Base-by-base conservation (phyloP, 78 protist genomes). In the Isochrysis galbana region DNA sequence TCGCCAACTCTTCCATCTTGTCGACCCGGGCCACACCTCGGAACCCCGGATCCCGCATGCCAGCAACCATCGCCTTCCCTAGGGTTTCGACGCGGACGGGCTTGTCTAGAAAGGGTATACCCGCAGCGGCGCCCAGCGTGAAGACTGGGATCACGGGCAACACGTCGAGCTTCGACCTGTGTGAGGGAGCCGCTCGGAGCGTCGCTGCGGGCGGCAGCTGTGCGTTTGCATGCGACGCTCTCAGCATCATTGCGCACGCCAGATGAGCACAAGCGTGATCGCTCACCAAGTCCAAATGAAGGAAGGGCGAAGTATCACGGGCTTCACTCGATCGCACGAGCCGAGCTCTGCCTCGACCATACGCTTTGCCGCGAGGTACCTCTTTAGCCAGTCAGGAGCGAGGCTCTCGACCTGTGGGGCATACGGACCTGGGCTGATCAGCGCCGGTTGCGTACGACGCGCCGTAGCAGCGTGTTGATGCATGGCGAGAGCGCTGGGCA, bases 81-180 rank as follows among this genome's bases (percentile, higher is more conserved):
- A 80, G 42, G 11, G 36, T 17, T 54, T 80, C 88, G 39, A 80
- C 88, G 2, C 88, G 51, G 39, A 80, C 88, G 26, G 88, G 39
- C 55, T 44, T 80, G 55, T 80, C 88, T 23, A 80, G 55, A 23
- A 80, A 80, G 3, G 88, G 88, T 4, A 80, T 54, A 36, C 88
- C 88, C 29, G 44, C 1, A 5, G 54, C 47, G 21, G 26, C 4
- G 26, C 41, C 55, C 32, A 80, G 26, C 41, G 39, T 80, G 88
- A 80, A 80, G 88, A 80, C 10, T 5, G 88, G 88, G 41, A 80
- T 44, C 4, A 29, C 39, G 19, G 88, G 88, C 19, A 80, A 54
- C 38, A 44, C 88, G 39, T 80, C 88, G 38, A 80, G 38, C 38
- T 80, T 80, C 39, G 21, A n/a, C n/a, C n/a, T n/a, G n/a, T n/a